Percentiles rank a stretch among this genome's conserved stretches.
phyloP scores from a whole-genome alignment of 768 basidiomycete species.

The Bullera alba region DNA sequence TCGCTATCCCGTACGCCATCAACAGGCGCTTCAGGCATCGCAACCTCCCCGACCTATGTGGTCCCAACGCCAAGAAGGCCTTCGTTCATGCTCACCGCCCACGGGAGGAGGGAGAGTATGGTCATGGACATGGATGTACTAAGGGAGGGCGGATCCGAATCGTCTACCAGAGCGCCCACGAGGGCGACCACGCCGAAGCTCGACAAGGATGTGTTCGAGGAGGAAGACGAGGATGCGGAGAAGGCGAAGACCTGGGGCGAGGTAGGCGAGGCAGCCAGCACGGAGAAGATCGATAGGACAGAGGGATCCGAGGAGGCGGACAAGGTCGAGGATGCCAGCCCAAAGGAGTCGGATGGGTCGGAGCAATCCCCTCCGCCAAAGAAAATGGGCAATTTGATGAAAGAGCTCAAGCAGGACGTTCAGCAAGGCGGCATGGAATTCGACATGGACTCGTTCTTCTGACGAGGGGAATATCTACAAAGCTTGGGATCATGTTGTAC shows the following conservation, averaged over 20 bases:
- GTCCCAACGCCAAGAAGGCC: slow-evolving; percentile 70
- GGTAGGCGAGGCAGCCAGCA: neutral
- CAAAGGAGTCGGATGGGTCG: too few relatives aligned
- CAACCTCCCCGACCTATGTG: slow-evolving; percentile 60
- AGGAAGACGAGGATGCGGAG: slow-evolving; percentile 5
- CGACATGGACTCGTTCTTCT: slow-evolving; percentile 39
- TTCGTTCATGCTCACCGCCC: slow-evolving; percentile 52
- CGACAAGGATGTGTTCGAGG: slow-evolving; percentile 13
- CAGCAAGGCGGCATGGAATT: slow-evolving; percentile 44
- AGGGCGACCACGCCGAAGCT: slow-evolving; percentile 13
- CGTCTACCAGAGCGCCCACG: slow-evolving; percentile 6
- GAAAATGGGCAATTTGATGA: slow-evolving; percentile 70
- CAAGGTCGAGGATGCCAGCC: too few relatives aligned
- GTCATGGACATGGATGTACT: slow-evolving; percentile 84
- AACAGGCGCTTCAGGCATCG: neutral
- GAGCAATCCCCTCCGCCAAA: slow-evolving; percentile 5
- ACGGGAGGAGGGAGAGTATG: slow-evolving; percentile 62
- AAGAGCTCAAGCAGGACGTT: slow-evolving; percentile 81
- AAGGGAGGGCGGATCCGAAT: slow-evolving; percentile 38
- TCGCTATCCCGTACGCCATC: too few relatives aligned
- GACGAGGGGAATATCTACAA: too few relatives aligned
- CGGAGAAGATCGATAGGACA: too few relatives aligned
- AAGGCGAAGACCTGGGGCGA: neutral
- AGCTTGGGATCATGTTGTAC: too few relatives aligned
- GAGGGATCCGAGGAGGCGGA: too few relatives aligned